Evolutionary conservation across 805 yeast species (phyloP).

Genomic region (Myxozyma neglecta): DNA sequence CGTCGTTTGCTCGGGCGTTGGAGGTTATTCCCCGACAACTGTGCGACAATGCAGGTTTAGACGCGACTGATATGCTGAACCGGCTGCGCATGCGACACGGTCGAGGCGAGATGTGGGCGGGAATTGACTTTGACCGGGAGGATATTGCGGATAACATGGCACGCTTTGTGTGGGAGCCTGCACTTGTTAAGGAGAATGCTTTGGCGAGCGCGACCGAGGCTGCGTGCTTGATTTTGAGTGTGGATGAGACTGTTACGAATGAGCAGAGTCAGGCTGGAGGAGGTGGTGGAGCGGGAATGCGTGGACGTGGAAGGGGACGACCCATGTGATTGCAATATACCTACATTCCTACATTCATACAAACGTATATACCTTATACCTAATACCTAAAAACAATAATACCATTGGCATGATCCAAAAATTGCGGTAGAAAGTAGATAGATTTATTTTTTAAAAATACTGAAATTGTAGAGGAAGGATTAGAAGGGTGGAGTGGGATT

Average conservation of each 20-base stretch:
- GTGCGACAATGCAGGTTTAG: slow-evolving; percentile 99
- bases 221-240: slow-evolving; percentile 86
- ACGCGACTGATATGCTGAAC: slow-evolving; percentile 91
- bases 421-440: no score
- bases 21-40: slow-evolving; percentile 96
- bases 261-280: slow-evolving; percentile 43
- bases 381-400: not conserved
- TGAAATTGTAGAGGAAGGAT: no score
- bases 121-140: slow-evolving; percentile 87
- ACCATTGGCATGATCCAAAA: not conserved
- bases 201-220: slow-evolving; percentile 95
- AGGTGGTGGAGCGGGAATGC: slow-evolving; percentile 32
- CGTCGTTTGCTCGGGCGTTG: slow-evolving; percentile 89
- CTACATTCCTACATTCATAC: no score
- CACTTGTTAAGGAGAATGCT: slow-evolving; percentile 91
- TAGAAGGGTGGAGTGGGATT: no score
- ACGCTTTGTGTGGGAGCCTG: slow-evolving; percentile 96
- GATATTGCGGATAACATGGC: slow-evolving; percentile 77
- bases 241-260: slow-evolving; percentile 76
- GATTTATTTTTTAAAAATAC: no score
- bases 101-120: slow-evolving; percentile 87
- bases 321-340: slow-evolving; percentile 9
- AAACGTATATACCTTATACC: not conserved
- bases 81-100: slow-evolving; percentile 91
- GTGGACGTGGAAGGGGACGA: slow-evolving; percentile 30